These are phyloP conservation scores for Limnanthes douglasii DNA, from an alignment of 345 rosid genomes.

Conservation along the genomic window DNA sequence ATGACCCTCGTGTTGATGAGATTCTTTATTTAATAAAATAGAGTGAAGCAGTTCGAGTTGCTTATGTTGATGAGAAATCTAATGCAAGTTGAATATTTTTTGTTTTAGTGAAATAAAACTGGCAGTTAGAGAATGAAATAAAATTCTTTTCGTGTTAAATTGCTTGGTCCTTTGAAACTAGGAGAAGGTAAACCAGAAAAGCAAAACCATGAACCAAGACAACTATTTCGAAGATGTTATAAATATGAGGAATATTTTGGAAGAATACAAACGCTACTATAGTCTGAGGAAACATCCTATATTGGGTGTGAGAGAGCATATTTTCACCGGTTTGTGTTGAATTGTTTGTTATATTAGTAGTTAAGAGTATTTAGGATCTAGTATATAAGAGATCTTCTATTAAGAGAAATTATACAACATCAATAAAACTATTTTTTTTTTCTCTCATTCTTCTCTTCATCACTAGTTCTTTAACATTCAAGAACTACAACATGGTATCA, in stretches of 20 bases:
- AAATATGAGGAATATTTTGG: constrained; percentile 84
- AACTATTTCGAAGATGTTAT: constrained; percentile 84
- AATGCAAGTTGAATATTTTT: constrained; percentile 53
- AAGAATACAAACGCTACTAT: constrained; percentile 46
- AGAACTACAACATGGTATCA: no score
- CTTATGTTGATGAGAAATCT: constrained; percentile 69
- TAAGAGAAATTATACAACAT: no score
- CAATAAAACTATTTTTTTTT: no score
- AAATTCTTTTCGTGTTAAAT: constrained; percentile 75
- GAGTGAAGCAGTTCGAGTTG: constrained; percentile 79
- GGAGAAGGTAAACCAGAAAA: constrained; percentile 98
- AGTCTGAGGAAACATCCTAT: constrained; percentile 84
- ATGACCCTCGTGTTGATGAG: constrained; percentile 63
- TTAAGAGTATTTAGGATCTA: no score
- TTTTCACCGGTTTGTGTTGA: constrained; percentile 91
- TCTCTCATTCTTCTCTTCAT: no score
- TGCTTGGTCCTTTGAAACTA: constrained; percentile 78
- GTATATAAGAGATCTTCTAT: no score
- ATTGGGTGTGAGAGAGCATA: constrained; percentile 78
- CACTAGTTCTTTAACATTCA: no score
- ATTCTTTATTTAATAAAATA: constrained; percentile 53
- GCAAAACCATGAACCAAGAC: constrained; percentile 97
- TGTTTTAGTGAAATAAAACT: constrained; percentile 74
- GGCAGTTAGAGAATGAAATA: constrained; percentile 52
- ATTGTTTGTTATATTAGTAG: no score